Evolutionary conservation across 805 yeast species (phyloP).

Genomic region (Kazachstania taianensis): DNA sequence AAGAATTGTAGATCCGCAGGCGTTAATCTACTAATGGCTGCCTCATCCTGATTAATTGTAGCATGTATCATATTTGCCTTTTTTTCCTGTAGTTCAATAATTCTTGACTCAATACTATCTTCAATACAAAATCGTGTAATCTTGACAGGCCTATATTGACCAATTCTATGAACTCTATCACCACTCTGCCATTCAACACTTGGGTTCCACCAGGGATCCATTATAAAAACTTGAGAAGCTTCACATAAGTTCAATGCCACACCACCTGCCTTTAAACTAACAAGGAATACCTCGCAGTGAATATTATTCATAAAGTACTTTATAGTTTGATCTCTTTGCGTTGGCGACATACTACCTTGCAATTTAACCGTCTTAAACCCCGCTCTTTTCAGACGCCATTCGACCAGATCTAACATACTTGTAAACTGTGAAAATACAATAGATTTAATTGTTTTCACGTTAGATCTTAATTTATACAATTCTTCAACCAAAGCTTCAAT

Average conservation of each 20-base stretch:
- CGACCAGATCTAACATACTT: conserved; percentile 89
- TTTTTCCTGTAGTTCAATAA: conserved; percentile 91
- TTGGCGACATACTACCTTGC: conserved; percentile 96
- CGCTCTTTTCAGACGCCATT: conserved; percentile 90
- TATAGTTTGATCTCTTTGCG: conserved; percentile 86
- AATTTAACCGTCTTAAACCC: conserved; percentile 91
- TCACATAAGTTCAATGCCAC: conserved; percentile 94
- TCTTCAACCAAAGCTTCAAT: conserved; percentile 95
- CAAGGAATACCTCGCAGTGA: conserved; percentile 84
- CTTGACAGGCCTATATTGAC: conserved; percentile 88
- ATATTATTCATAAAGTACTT: conserved; percentile 88
- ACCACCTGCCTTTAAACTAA: conserved; percentile 96
- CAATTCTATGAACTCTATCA: conserved; percentile 96
- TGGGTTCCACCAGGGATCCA: conserved; percentile 99
- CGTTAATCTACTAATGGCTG: conserved; percentile 78
- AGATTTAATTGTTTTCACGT: conserved; percentile 80
- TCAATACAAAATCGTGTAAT: conserved; percentile 90
- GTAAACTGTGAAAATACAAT: conserved; percentile 97
- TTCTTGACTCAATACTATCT: conserved; percentile 93
- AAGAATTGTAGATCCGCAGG: conserved; percentile 93
- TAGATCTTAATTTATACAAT: conserved; percentile 74
- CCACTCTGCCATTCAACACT: conserved; percentile 97
- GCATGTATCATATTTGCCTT: conserved; percentile 98
- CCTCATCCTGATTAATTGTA: conserved; percentile 85
- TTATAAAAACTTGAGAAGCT: conserved; percentile 88